These are phyloP conservation scores for Erodium trifolium DNA, from an alignment of 441 rosid genomes.

Conservation along the genomic window DNA sequence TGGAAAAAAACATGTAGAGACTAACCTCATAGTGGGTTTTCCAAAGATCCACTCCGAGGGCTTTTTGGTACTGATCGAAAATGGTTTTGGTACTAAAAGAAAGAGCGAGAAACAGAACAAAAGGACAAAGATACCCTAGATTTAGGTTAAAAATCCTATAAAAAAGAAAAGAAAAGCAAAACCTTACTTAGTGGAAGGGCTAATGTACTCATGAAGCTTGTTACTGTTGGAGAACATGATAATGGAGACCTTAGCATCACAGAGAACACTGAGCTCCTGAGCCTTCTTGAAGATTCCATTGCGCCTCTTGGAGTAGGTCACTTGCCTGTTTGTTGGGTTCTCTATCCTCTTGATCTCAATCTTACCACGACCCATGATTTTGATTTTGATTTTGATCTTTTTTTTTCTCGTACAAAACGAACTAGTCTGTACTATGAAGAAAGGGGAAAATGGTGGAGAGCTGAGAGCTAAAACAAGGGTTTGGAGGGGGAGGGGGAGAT, in stretches of 20 bases:
- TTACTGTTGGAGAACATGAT: slow-evolving; percentile 38
- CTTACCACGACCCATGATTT: slow-evolving; percentile 45
- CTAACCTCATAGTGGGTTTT: slow-evolving; percentile 43
- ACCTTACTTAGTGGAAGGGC: slow-evolving; percentile 22
- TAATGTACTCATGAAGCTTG: slow-evolving; percentile 35
- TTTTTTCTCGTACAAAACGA: neutral
- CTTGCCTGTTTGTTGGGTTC: slow-evolving; percentile 47
- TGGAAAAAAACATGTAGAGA: neutral
- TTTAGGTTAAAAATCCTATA: neutral
- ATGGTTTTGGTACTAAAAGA: slow-evolving; percentile 37
- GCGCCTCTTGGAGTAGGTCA: slow-evolving; percentile 52
- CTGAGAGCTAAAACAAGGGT: slow-evolving; percentile 1
- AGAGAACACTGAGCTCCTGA: slow-evolving; percentile 46
- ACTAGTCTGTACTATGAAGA: neutral
- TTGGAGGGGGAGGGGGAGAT: too few relatives aligned
- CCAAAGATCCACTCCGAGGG: slow-evolving; percentile 49
- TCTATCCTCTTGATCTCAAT: slow-evolving; percentile 54
- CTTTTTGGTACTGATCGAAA: slow-evolving; percentile 46
- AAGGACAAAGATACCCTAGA: neutral
- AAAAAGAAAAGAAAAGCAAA: neutral
- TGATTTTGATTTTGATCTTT: neutral
- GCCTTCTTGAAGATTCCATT: slow-evolving; percentile 55
- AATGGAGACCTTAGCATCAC: slow-evolving; percentile 47
- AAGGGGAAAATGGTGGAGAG: neutral
- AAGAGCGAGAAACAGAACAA: neutral